These are phyloP conservation scores for Ceratocystis huliohia DNA, from an alignment of 2,329 filamentous ascomycete species.

Conservation along the genomic window DNA sequence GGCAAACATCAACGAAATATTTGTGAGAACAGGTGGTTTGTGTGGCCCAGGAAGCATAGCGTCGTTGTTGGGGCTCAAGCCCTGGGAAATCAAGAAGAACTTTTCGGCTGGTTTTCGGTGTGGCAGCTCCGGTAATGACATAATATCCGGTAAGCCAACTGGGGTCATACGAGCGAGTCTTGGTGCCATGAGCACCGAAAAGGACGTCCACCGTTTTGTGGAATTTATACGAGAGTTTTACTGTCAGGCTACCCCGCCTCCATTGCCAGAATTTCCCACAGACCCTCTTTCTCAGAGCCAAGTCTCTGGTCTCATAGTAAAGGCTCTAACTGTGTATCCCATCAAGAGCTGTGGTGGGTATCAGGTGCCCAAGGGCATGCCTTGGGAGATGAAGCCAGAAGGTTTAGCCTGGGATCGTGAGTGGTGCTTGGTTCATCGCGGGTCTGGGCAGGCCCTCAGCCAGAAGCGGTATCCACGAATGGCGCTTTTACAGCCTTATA, in stretches of 20 bases:
- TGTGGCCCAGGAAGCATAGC: constrained; percentile 88
- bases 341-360: constrained; percentile 90
- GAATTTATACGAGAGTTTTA: constrained; percentile 54
- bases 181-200: constrained; percentile 73
- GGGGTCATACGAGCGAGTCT: constrained; percentile 76
- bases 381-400: constrained; percentile 69
- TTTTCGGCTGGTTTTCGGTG: constrained; percentile 78
- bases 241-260: constrained; percentile 9
- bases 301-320: constrained; percentile 31
- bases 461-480: constrained; percentile 84
- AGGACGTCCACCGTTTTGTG: constrained; percentile 61
- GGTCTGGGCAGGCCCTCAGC: constrained; percentile 69
- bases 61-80: constrained; percentile 54
- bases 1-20: constrained; percentile 62
- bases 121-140: constrained; percentile 60
- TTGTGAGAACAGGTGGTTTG: constrained; percentile 75
- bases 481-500: constrained; percentile 62
- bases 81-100: constrained; percentile 73
- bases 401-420: constrained; percentile 90
- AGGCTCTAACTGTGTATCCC: constrained; percentile 64
- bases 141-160: constrained; percentile 73
- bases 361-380: constrained; percentile 45
- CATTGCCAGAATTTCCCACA: not conserved
- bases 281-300: not conserved
- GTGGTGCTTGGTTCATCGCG: constrained; percentile 86